Evolutionary conservation across 768 basidiomycete species (phyloP), one percentile per base, ranked within the genome.

Genomic region (Leccinum boreale): DNA sequence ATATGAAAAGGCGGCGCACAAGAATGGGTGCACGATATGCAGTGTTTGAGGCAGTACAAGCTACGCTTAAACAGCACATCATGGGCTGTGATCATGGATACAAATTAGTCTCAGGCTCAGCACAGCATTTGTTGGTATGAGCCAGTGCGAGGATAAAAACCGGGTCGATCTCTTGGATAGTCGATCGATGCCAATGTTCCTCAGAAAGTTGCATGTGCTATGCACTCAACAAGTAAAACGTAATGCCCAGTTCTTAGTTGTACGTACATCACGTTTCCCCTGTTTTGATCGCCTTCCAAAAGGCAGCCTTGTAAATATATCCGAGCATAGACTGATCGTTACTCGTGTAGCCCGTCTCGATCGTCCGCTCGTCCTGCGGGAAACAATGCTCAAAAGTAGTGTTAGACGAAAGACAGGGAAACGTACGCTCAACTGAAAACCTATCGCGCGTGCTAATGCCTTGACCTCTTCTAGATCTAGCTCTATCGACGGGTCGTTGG

Each of bases 391-490:
- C 36, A 39, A n/a, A 39, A 8, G 8, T 39, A 39, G 36, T 39
- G 17, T 9, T 39, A n/a, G 3, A 4, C 36, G 15, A 29, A 29
- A 29, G 28, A 29, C 3, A 10, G 28, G 46, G 1, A 33, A 5
- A 75, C 89, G 55, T 56, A 94, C 94, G 44, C 82, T 81, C 55
- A 98, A 76, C 62, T 86, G 85, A 63, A 98, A 96, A 0, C 96
- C 94, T 10, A 97, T 82, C 49, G 76, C 74, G 24, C 78, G 78
- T 2, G 85, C 87, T 5, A 98, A 79, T 0, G 73, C 71, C 68
- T 94, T 96, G 36, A 97, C 81, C 67, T 98, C 95, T 58, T 92
- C 90, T n/a, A 98, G 74, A 65, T 87, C 89, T 17, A 98, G 79
- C 73, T 98, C 95, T 36, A 98, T 80, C 1, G 91, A 93, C 0